Conservation (phyloP, 257 asterid genomes). For the Jasminum sambac region DNA sequence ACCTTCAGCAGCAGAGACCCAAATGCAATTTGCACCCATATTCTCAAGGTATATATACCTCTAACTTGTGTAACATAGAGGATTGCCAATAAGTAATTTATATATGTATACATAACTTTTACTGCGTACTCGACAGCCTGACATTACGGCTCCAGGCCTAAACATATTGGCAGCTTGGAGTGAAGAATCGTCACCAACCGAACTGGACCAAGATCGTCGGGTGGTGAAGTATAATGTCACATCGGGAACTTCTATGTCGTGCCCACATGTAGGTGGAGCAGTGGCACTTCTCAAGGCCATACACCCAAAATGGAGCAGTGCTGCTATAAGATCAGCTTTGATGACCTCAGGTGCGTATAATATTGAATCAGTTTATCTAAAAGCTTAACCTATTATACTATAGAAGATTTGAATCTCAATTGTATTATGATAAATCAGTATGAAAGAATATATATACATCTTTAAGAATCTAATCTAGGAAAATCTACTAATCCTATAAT, state of each 20-base stretch:
- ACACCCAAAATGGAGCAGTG: constrained; percentile 85
- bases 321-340: constrained; percentile 90
- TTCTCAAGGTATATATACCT: constrained; percentile 40
- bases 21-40: constrained; percentile 38
- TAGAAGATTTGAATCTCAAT: too few species aligned
- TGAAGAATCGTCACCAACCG: constrained; percentile 73
- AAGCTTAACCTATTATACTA: too few species aligned
- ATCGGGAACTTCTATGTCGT: constrained; percentile 93
- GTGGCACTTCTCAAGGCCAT: constrained; percentile 81
- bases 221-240: constrained; percentile 64
- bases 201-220: constrained; percentile 49
- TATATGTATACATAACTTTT: background rate
- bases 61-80: background rate
- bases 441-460: too few species aligned
- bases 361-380: too few species aligned
- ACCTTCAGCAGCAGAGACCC: constrained; percentile 65
- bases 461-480: too few species aligned
- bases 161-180: constrained; percentile 99
- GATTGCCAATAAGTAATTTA: background rate
- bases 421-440: too few species aligned
- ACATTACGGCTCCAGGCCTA: constrained; percentile 89
- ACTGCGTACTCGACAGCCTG: constrained; percentile 54
- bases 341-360: constrained; percentile 60
- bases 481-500: too few species aligned
- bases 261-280: constrained; percentile 81